phyloP scores from a whole-genome alignment of 805 yeast genomes.

The Starmerella sirachaensis region DNA sequence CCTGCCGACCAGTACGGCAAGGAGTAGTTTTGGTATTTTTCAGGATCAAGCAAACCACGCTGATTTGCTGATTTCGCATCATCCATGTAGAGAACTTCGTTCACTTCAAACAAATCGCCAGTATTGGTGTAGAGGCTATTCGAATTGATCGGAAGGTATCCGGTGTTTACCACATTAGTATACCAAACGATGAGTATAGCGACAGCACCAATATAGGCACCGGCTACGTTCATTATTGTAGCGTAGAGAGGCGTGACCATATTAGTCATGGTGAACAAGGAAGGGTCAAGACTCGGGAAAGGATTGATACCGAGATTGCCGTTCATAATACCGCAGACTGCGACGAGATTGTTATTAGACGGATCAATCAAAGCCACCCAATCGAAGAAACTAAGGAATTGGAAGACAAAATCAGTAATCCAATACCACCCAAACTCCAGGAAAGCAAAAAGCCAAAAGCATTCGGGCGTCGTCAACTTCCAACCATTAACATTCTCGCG shows the following conservation, averaged over 20 bases:
- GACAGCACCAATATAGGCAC: conserved; percentile 29
- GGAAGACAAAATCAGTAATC: conserved; percentile 56
- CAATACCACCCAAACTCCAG: conserved; percentile 46
- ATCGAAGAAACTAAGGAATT: conserved; percentile 48
- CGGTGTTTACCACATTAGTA: conserved; percentile 40
- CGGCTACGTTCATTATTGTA: conserved; percentile 27
- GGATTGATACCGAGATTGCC: conserved; percentile 46
- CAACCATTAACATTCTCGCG: conserved; percentile 41
- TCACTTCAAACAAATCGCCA: conserved; percentile 35
- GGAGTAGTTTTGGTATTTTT: conserved; percentile 42
- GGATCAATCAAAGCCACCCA: conserved; percentile 55
- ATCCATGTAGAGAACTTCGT: conserved; percentile 37
- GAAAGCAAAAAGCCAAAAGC: conserved; percentile 37
- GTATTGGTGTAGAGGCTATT: conserved; percentile 32
- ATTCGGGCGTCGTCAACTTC: conserved; percentile 40
- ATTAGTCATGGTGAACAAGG: conserved; percentile 24
- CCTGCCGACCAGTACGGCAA: conserved; percentile 59
- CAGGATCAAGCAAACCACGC: conserved; percentile 38
- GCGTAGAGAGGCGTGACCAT: conserved; percentile 38
- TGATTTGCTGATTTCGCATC: no score
- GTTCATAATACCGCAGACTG: conserved; percentile 36
- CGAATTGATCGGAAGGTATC: conserved; percentile 43
- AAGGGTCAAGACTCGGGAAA: conserved; percentile 40
- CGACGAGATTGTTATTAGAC: conserved; percentile 36
- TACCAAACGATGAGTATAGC: conserved; percentile 30